Evolutionary conservation across 176 grass and related monocot species (phyloP).

Genomic region (Aegilops tauschii): DNA sequence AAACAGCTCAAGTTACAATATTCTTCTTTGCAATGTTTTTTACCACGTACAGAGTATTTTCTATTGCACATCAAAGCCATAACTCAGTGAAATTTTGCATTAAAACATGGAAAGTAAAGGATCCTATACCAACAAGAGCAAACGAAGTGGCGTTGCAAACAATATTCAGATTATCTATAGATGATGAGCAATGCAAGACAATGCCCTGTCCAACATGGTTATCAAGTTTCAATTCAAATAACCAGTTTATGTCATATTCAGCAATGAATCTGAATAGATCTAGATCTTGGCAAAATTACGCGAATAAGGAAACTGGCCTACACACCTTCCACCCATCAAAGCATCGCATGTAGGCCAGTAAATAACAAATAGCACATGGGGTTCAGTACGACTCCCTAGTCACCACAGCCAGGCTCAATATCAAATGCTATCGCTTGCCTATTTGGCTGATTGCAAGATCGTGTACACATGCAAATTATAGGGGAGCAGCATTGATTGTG

Average conservation of each 20-base stretch:
- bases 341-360: background rate
- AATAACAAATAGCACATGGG: constrained; percentile 24
- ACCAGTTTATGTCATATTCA: background rate
- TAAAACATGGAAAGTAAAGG: background rate
- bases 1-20: background rate
- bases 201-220: background rate
- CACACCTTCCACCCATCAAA: background rate
- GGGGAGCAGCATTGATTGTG: background rate
- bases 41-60: background rate
- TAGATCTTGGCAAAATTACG: background rate
- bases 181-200: background rate
- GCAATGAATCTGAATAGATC: constrained; percentile 1
- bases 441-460: background rate
- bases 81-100: background rate
- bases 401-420: background rate
- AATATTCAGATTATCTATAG: background rate
- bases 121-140: background rate
- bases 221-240: background rate
- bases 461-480: background rate
- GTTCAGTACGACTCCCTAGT: background rate
- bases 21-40: background rate
- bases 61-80: background rate
- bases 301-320: background rate
- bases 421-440: too few species aligned
- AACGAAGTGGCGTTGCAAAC: background rate